Evolutionary conservation across 2,329 filamentous ascomycete species (phyloP).

Genomic region (Lecanosticta acicola): DNA sequence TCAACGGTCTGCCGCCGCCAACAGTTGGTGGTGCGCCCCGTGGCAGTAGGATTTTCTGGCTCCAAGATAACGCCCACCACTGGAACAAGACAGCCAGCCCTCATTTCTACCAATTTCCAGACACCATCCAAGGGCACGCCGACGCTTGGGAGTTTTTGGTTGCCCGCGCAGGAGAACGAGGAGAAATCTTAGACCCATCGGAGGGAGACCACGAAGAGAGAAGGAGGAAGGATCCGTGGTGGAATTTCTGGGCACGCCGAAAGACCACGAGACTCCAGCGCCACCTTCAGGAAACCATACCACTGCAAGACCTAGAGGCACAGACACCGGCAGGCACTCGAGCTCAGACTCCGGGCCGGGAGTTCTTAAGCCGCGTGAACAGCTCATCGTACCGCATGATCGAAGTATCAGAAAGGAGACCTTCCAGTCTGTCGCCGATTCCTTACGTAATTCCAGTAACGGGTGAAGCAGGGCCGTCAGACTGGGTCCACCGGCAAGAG

Average conservation of each 20-base stretch:
- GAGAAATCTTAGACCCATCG: neutral
- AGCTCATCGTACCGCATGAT: no score
- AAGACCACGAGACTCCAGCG: neutral
- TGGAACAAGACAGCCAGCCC: neutral
- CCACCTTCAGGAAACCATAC: no score
- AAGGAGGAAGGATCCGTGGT: neutral
- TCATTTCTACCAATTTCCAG: neutral
- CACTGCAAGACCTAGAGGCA: no score
- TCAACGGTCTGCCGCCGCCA: neutral
- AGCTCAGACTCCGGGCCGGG: no score
- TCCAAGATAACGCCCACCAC: neutral
- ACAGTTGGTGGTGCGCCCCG: no score
- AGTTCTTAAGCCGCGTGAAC: no score
- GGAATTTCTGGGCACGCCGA: neutral
- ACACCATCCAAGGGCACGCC: neutral
- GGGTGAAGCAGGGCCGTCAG: no score
- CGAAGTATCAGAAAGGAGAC: no score
- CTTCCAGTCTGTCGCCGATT: no score
- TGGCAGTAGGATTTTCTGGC: neutral
- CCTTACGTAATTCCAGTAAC: no score
- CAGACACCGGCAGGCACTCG: no score
- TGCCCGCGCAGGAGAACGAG: neutral
- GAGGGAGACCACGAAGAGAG: neutral
- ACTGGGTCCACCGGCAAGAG: no score
- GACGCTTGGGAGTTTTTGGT: neutral